Evolutionary conservation across 371 early-diverging fungal species (phyloP), one percentile per base, ranked within the genome.

Genomic region (Apophysomyces variabilis): DNA sequence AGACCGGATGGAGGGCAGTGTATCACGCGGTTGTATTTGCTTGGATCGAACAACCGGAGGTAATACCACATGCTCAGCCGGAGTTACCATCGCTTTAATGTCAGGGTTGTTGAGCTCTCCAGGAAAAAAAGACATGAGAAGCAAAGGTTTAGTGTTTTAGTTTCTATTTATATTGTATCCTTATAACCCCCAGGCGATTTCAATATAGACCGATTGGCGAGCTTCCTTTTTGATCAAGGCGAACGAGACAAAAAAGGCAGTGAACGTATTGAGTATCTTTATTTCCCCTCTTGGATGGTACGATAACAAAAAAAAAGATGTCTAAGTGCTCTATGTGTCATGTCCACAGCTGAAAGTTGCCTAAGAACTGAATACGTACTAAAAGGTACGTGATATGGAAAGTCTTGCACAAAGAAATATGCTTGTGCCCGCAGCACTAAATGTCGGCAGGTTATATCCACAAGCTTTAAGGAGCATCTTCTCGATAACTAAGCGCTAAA

Each of bases 181-280:
- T 68, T 66, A 64, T 71, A 79, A 79, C 75, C 77, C 32, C 77
- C 76, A 76, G 65, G 63, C 64, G 60, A 79, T 75, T 79, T 74
- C 62, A 76, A 79, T 72, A 71, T 68, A 60, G 64, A 79, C 79
- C 63, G 57, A 59, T 35, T 38, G 38, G 36, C 38, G 64, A 39
- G 57, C 37, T 57, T 26, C 39, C 39, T 57, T 44, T 64, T 57
- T 50, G 26, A 47, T 37, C 38, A 45, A 50, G 36, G 61, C 26
- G 82, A 77, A 7, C 76, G 75, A n/a, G 74, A 77, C 38, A 73
- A 75, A 50, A 50, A 50, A 50, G 54, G 54, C 54, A 50, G 54
- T 50, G 54, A 16, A 26, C 21, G n/a, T 35, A 50, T 50, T 21
- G 9, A 50, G 21, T 26, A 9, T 21, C 7, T 50, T 50, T 50